Percentiles rank a stretch among this genome's conserved stretches.
These are phyloP conservation scores for Lactarius vividus DNA, from an alignment of 768 basidiomycete genomes.

Conservation along the genomic window DNA sequence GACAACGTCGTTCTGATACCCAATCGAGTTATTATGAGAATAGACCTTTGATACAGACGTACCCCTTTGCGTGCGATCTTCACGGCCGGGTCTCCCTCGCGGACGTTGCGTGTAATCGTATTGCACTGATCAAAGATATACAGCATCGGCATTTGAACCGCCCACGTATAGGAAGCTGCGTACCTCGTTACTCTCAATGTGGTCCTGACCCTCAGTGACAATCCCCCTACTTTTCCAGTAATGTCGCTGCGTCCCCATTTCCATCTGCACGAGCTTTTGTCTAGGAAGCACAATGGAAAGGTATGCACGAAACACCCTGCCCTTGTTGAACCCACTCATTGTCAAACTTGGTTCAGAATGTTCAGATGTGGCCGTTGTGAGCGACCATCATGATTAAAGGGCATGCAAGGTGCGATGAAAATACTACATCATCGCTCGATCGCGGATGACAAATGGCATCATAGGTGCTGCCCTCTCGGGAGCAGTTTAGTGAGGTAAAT, in stretches of 20 bases:
- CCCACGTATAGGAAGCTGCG: neutral
- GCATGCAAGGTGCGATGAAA: too few species aligned
- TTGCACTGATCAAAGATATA: constrained; percentile 36
- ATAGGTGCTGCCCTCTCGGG: too few species aligned
- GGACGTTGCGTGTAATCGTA: constrained; percentile 43
- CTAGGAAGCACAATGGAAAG: too few species aligned
- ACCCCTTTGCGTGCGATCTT: constrained; percentile 46
- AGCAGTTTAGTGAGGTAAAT: too few species aligned
- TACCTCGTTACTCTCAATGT: constrained; percentile 48
- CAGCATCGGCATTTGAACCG: neutral
- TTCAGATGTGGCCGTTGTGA: too few species aligned
- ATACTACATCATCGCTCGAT: constrained; percentile 11
- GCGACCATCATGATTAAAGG: too few species aligned
- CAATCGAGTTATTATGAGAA: neutral
- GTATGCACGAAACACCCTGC: constrained; percentile 17
- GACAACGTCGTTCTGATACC: constrained; percentile 46
- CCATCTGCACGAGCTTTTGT: constrained; percentile 9
- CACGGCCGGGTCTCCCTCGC: constrained; percentile 48
- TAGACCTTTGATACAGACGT: constrained; percentile 27
- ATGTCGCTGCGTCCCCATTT: constrained; percentile 20
- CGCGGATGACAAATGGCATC: too few species aligned
- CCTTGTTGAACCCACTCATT: constrained; percentile 19
- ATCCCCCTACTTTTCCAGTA: constrained; percentile 28
- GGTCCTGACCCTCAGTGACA: constrained; percentile 42
- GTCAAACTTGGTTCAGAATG: neutral